Evolutionary conservation across 371 early-diverging fungal species (phyloP), one percentile per base, ranked within the genome.

Genomic region (Mortierella sp.): DNA sequence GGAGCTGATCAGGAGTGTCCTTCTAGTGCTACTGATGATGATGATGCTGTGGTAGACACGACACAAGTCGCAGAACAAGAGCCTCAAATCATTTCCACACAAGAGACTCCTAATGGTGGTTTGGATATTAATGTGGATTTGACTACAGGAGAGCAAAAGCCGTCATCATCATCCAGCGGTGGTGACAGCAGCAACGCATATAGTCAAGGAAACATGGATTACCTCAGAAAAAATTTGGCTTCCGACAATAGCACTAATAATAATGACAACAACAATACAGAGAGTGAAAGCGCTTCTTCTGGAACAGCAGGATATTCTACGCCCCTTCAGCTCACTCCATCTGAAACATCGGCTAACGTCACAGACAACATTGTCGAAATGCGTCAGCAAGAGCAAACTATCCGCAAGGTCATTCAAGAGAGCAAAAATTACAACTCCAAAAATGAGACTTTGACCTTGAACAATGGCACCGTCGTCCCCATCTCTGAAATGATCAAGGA

Each of bases 351-450:
- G 20, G 2, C 22, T 4, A 24, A 43, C 43, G 16, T 16, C 9
- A 52, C 52, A 24, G 52, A 22, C 52, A n/a, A 9, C 24, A 52
- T 52, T 3, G 52, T n/a, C 52, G 52, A 52, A 11, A 55, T 28
- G 24, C 0, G 1, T 18, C 52, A n/a, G 24, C 71, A 70, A 37
- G 59, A 70, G 11, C 64, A 70, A 11, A 40, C 28, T 14, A 64
- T 70, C 9, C 57, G n/a, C 22, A 32, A 47, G 26, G 45, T 55
- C 28, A 24, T 70, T 11, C 39, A 52, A 63, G 54, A 45, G 20
- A 35, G 47, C 16, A 37, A 39, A n/a, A 64, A 70, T 45, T 62
- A 52, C 45, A 43, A 64, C 39, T 5, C 64, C 43, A 28, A 40
- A 1, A 47, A 64, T 24, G 12, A 37, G 16, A 57, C 64, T 11